Base-by-base conservation (phyloP, 1,139 yeast genomes). In the Hyphopichia wangnamkhiaoensis region DNA sequence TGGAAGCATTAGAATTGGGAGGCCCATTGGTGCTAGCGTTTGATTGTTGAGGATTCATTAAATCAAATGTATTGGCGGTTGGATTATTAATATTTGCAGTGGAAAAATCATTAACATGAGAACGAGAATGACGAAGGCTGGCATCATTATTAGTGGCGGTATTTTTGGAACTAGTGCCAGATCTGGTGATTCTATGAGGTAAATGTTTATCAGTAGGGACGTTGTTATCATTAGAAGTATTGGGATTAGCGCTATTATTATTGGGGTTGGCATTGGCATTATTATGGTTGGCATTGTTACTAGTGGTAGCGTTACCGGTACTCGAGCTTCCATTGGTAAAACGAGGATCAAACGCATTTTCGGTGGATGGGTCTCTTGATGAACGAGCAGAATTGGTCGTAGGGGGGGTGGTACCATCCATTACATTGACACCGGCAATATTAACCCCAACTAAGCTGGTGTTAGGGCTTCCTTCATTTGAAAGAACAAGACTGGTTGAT, bases 21-120 rank as follows among this genome's bases (percentile, higher is more conserved):
- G 33, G 12, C 8, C 25, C 31, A 9, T 12, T 13, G 17, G 17
- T 26, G 9, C 20, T 23, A 17, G 35, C 13, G 5, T 29, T 17
- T 18, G 30, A 33, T 30, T 43, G 42, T 36, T 46, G 63, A 19
- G 57, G 58, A 38, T 52, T 57, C 58, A 58, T 61, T 39, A 55
- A 54, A 36, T 58, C 62, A 35, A 56, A 57, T 16, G 59, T 35
- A 7, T 41, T 33, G 10, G 48, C 39, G 14, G 49, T 34, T 4
- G n/a, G 2, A 16, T 16, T 16, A 17, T 33, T 33, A n/a, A 33
- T 14, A 25, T 12, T 19, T 24, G 15, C 13, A 12, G 47, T 17
- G 6, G 46, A 17, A 12, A 42, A 38, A 23, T 45, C 48, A 18
- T 42, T 34, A 24, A 29, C 31, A 31, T 19, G 24, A 15, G 33